Conservation (phyloP, 176 grass and related monocot species). For the sorghum (Sorghum bicolor) region DNA sequence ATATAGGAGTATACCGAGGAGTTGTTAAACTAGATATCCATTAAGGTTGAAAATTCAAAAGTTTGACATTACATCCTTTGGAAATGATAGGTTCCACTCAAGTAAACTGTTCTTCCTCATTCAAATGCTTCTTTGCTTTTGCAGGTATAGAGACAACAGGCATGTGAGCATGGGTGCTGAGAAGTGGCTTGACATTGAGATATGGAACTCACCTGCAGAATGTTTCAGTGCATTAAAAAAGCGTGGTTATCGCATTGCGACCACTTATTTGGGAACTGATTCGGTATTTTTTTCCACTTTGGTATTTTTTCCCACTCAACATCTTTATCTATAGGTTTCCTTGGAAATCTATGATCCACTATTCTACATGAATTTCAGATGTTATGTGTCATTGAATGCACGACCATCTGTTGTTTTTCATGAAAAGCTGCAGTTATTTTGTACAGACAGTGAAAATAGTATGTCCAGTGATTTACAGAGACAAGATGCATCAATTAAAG, state of each 20-base stretch:
- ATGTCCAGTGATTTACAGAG: not conserved
- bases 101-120: not conserved
- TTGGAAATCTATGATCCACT: not conserved
- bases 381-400: not conserved
- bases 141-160: constrained; percentile 92
- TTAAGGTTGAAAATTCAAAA: not conserved
- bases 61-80: constrained; percentile 12
- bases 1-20: not conserved
- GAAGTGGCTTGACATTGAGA: constrained; percentile 98
- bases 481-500: not conserved
- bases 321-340: constrained; percentile 20
- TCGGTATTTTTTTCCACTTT: constrained; percentile 52
- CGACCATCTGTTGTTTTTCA: constrained; percentile 5
- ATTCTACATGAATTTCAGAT: not conserved
- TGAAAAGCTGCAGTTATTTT: not conserved
- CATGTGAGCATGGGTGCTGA: constrained; percentile 99
- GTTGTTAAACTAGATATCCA: not conserved
- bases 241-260: constrained; percentile 87
- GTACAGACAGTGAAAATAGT: not conserved
- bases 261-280: constrained; percentile 76
- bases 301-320: constrained; percentile 19
- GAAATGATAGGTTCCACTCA: not conserved
- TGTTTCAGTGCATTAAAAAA: constrained; percentile 75
- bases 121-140: constrained; percentile 15
- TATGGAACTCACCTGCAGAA: constrained; percentile 76